Conservation (phyloP, 768 basidiomycete genomes). For the Agaricus subrufescens region DNA sequence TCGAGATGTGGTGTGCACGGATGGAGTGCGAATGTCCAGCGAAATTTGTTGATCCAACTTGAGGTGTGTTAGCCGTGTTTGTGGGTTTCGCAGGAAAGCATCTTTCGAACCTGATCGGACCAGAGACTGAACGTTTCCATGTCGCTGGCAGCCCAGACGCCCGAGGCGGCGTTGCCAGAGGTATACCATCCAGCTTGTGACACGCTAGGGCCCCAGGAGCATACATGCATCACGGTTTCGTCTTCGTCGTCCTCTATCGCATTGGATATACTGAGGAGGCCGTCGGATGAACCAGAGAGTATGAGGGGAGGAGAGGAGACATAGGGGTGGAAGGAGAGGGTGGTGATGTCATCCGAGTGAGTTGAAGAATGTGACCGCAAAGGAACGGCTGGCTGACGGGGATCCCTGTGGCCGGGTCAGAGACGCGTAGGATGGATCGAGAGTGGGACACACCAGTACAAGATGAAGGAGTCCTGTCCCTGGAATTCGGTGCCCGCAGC, state of each 20-base stretch:
- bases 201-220: conserved; percentile 83
- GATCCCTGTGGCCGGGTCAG: conserved; percentile 55
- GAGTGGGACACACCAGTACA: conserved; percentile 63
- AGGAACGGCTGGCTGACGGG: conserved; percentile 67
- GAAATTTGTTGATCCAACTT: conserved; percentile 58
- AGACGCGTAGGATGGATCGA: background rate
- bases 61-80: background rate
- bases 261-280: conserved; percentile 70
- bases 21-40: conserved; percentile 61
- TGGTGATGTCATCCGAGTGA: conserved; percentile 91
- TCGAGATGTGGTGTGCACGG: conserved; percentile 47
- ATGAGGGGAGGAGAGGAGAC: conserved; percentile 28
- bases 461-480: conserved; percentile 74
- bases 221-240: conserved; percentile 74
- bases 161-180: conserved; percentile 22
- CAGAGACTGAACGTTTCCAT: conserved; percentile 93
- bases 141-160: conserved; percentile 82
- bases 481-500: conserved; percentile 82
- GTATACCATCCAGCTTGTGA: conserved; percentile 66
- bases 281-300: conserved; percentile 84
- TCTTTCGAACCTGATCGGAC: conserved; percentile 56
- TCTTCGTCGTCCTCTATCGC: conserved; percentile 81
- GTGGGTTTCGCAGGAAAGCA: background rate
- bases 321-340: conserved; percentile 47
- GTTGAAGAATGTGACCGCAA: conserved; percentile 77